phyloP scores from a whole-genome alignment of 768 basidiomycete genomes.

The Termitomyces sp. region DNA sequence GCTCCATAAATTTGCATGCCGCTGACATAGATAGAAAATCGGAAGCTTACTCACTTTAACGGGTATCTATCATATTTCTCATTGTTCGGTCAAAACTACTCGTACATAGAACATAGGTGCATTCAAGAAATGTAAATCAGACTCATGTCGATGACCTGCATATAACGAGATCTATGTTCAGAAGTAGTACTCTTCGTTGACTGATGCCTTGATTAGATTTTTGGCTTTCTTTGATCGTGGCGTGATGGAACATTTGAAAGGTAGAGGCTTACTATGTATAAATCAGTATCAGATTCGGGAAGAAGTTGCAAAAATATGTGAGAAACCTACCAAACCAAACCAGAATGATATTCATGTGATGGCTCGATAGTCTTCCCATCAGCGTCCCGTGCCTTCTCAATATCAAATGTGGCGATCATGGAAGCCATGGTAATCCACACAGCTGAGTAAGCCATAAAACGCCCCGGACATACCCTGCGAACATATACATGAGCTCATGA shows the following conservation, averaged over 20 bases:
- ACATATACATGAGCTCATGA: neutral
- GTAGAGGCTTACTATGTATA: neutral
- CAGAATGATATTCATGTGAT: neutral
- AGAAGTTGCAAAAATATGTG: neutral
- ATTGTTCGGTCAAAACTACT: no score
- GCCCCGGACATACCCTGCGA: slow-evolving; percentile 30
- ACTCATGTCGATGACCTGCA: neutral
- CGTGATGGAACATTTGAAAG: neutral
- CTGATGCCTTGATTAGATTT: neutral
- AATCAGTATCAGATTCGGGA: neutral
- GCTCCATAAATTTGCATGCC: no score
- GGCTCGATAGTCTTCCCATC: neutral
- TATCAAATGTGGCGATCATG: slow-evolving; percentile 29
- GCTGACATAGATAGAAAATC: no score
- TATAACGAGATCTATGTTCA: neutral
- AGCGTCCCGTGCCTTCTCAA: slow-evolving; percentile 15
- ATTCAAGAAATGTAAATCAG: neutral
- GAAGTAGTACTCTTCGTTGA: neutral
- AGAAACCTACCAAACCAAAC: neutral
- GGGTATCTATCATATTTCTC: no score
- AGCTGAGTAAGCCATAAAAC: slow-evolving; percentile 29
- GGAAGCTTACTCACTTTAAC: no score
- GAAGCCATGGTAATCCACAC: slow-evolving; percentile 30
- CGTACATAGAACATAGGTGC: neutral
- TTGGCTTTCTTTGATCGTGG: neutral